These are phyloP conservation scores for Caryopteris hybrid DNA, from an alignment of 305 asterid genomes.

Conservation along the genomic window DNA sequence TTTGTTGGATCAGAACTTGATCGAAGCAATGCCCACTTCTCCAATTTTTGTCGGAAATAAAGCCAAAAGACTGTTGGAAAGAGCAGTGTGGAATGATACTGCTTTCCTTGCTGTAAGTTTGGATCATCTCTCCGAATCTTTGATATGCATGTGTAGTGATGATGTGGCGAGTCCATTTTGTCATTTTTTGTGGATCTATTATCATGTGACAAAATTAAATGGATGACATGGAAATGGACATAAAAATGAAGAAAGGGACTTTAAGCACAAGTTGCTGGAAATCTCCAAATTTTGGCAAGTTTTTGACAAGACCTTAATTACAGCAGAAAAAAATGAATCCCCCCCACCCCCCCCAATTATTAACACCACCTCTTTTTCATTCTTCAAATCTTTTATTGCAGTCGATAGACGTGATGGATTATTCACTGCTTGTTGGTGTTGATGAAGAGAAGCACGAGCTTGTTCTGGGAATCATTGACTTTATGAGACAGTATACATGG, in stretches of 20 bases:
- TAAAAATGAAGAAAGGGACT: too few species aligned
- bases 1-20: slow-evolving; percentile 78
- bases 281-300: too few species aligned
- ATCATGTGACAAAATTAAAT: too few species aligned
- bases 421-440: slow-evolving; percentile 67
- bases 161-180: too few species aligned
- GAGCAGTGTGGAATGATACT: slow-evolving; percentile 95
- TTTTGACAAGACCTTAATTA: neutral
- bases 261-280: too few species aligned
- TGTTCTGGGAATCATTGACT: slow-evolving; percentile 73
- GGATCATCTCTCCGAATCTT: neutral
- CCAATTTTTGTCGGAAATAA: slow-evolving; percentile 81
- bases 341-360: too few species aligned
- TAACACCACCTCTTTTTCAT: neutral
- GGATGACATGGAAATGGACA: too few species aligned
- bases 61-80: slow-evolving; percentile 65
- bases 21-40: slow-evolving; percentile 88
- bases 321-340: too few species aligned
- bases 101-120: slow-evolving; percentile 80
- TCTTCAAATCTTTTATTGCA: slow-evolving; percentile 24
- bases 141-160: too few species aligned
- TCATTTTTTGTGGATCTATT: too few species aligned
- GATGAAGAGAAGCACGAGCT: slow-evolving; percentile 77
- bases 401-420: slow-evolving; percentile 79
- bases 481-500: slow-evolving; percentile 84